Percentiles rank a stretch among this genome's conserved stretches.
Conservation (phyloP, 1,139 yeast genomes). For the Geotrichum klebahnii region DNA sequence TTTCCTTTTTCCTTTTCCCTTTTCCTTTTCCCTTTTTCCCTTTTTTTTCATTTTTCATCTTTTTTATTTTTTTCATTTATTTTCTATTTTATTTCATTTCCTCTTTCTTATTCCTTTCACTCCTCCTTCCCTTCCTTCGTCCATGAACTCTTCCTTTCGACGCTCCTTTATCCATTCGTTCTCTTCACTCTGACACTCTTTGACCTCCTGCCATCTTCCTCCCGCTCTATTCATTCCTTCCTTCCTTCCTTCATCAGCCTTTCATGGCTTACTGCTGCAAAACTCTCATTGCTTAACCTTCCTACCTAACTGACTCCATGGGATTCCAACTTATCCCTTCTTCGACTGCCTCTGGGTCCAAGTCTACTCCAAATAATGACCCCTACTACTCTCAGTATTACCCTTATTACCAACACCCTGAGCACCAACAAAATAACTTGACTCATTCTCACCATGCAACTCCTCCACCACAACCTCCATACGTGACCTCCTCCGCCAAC, state of each 20-base stretch:
- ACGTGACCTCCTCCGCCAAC: slow-evolving; percentile 1
- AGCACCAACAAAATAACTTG: neutral
- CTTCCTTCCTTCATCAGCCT: no score
- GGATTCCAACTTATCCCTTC: slow-evolving; percentile 8
- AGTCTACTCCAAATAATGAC: neutral
- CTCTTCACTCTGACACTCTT: slow-evolving; percentile 1
- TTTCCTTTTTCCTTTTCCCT: neutral
- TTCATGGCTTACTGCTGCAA: no score
- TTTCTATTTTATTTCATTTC: neutral
- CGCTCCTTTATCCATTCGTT: neutral
- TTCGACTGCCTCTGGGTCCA: slow-evolving; percentile 8
- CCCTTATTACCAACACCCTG: neutral
- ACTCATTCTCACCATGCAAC: neutral
- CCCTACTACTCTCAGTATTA: slow-evolving; percentile 1
- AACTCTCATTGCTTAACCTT: no score
- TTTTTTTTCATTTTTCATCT: neutral
- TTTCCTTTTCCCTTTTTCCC: neutral
- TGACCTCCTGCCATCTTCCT: no score
- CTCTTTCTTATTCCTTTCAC: neutral
- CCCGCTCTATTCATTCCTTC: slow-evolving; percentile 1
- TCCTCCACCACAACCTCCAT: neutral
- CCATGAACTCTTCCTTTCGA: neutral
- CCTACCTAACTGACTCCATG: no score
- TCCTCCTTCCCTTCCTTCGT: neutral
- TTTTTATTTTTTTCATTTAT: neutral